phyloP scores from a whole-genome alignment of 768 basidiomycete genomes.

The Tylopilus sp. region DNA sequence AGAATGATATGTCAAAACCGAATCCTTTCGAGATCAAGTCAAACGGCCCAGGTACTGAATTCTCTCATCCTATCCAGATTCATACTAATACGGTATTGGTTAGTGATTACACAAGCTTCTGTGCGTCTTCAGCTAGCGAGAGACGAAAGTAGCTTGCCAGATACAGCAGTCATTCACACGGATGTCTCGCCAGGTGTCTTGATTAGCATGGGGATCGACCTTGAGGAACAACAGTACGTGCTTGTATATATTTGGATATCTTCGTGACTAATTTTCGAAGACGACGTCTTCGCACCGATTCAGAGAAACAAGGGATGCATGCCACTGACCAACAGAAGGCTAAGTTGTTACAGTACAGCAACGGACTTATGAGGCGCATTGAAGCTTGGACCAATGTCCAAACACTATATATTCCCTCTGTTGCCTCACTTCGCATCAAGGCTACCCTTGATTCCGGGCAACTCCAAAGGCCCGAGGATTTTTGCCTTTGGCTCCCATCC shows the following conservation, averaged over 20 bases:
- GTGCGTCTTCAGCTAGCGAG: not conserved
- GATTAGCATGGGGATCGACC: not conserved
- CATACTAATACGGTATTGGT: too few relatives aligned
- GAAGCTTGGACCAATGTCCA: not conserved
- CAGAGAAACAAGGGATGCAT: not conserved
- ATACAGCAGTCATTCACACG: too few relatives aligned
- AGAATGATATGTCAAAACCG: conserved; percentile 1
- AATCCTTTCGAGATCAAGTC: conserved; percentile 11
- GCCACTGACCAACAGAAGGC: conserved; percentile 27
- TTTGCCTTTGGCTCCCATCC: not conserved
- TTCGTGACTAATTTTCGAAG: not conserved
- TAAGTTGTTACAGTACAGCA: not conserved
- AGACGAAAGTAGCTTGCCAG: not conserved
- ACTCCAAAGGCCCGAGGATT: not conserved
- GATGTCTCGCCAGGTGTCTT: not conserved
- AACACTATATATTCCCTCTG: not conserved
- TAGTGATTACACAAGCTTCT: not conserved
- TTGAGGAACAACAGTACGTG: not conserved
- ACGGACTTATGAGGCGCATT: not conserved
- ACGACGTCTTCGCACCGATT: not conserved
- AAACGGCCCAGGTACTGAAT: too few relatives aligned
- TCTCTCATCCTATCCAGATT: too few relatives aligned
- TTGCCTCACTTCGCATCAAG: not conserved
- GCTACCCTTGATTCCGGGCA: not conserved
- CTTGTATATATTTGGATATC: not conserved